Percentiles rank a stretch among this genome's conserved stretches.
phyloP scores from a whole-genome alignment of 805 yeast species.

The Nakazawaea wyomingensis region DNA sequence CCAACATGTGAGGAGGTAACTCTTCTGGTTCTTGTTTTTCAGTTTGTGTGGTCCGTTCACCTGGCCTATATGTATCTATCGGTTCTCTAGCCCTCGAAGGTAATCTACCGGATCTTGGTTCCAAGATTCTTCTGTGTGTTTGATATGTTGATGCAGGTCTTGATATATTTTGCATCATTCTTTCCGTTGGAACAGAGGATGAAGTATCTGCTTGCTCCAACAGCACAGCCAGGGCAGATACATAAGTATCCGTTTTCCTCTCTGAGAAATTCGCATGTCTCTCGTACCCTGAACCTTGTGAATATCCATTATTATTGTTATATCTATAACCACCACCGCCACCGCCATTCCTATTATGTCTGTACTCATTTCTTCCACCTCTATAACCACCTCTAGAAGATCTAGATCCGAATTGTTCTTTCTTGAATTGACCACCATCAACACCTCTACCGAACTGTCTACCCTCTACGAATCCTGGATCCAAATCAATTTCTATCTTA shows the following conservation, averaged over 20 bases:
- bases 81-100: not conserved
- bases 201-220: not conserved
- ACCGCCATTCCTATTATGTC: conserved; percentile 32
- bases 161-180: not conserved
- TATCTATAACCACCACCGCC: conserved; percentile 2
- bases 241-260: conserved; percentile 5
- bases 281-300: too few species aligned
- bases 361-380: conserved; percentile 43
- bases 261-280: too few species aligned
- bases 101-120: conserved; percentile 7
- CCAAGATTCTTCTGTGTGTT: conserved; percentile 5
- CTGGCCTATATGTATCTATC: not conserved
- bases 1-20: conserved; percentile 10
- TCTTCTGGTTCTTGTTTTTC: not conserved
- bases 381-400: conserved; percentile 21
- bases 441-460: conserved; percentile 93
- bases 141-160: not conserved
- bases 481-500: conserved; percentile 79
- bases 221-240: not conserved
- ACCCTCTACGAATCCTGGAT: conserved; percentile 94
- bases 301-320: too few species aligned
- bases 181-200: conserved; percentile 1
- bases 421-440: conserved; percentile 71
- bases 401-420: conserved; percentile 11
- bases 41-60: too few species aligned